Base-by-base conservation (phyloP, 2,329 filamentous ascomycete genomes). In the Xylaria sp. region DNA sequence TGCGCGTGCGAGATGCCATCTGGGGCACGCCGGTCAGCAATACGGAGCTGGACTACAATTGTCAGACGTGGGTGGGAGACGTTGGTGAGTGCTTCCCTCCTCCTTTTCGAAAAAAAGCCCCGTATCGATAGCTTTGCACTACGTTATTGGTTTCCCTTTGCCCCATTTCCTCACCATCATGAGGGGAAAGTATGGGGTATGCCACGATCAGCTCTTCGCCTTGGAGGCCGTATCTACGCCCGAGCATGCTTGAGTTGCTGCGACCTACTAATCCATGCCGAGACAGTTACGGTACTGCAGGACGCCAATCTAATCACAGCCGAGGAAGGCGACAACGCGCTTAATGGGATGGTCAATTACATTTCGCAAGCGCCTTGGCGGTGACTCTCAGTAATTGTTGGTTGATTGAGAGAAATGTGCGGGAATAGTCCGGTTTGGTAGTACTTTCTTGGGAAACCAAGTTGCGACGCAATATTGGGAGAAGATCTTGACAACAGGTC, bases 261-360 rank as follows among this genome's bases (percentile, higher is more conserved):
- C 65, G 25, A 46, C 48, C 39, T 51, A 65, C 67, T 71, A 32
- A 71, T 67, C 25, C 3, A 55, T 51, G 20, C 25, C 52, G 44
- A 1, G 39, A 61, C 46, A 72, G 70, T 77, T 61, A 77, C 75
- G 37, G 71, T 72, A 50, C 68, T 77, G 68, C 75, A 77, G 71
- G 74, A 77, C n/a, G 74, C 70, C 20, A 71, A 70, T 51, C 63
- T 77, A n/a, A 77, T 77, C 52, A 75, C 75, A 28, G 76, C 66
- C 13, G 76, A 77, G 54, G 76, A 77, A 57, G 75, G 76, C n/a
- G 76, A 77, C 23, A 74, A 74, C 54, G 76, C 76, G 8, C 63
- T 77, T 25, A 76, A 77, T 56, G 71, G 74, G 20, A 77, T 77
- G 76, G 75, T 77, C 7, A 76, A 77, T 54, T 76, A 75, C 69